Base-by-base conservation (phyloP, 208 protist species). In the Histomonas meleagridis region DNA sequence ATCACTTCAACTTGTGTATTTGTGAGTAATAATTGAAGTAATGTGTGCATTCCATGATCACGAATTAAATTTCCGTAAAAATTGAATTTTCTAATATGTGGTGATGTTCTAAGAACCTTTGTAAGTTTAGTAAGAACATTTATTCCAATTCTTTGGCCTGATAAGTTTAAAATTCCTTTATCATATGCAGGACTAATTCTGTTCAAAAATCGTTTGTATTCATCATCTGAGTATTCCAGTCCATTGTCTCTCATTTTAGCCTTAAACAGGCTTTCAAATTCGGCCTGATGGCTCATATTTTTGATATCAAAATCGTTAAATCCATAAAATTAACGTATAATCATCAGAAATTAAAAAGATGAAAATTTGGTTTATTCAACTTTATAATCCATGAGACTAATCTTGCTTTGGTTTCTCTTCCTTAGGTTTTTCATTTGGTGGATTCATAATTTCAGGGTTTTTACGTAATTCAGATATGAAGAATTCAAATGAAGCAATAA, bases 41-140 rank as follows among this genome's bases (percentile, higher is more conserved):
- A 43, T 23, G n/a, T 51, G 40, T 79, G 70, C 46, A 79, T 79
- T 79, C 70, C 70, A 51, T 79, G 70, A 79, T 79, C 70, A n/a
- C 70, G 70, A 49, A 79, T 79, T 51, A 79, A 51, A 40, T 79
- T 79, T 79, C 70, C 70, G 40, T 79, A 79, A 9, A 79, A 79
- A 79, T 79, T 79, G 49, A 79, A 79, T 9, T 7, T 40, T 32
- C n/a, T 46, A 49, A 79, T 79, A 10, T 79, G 70, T 7, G n/a
- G 70, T 46, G n/a, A n/a, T 49, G 32, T 18, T 79, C 70, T 9
- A 9, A 79, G 7, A 46, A 79, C 18, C 40, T 79, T 79, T 43
- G 70, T 46, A 49, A 79, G 40, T 51, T 79, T 79, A 7, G 70
- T 79, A n/a, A 79, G 40, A 46, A 79, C 40, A 35, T 79, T 79